phyloP scores from a whole-genome alignment of 495 filamentous ascomycete species.

The Sphaerosporella brunnea region DNA sequence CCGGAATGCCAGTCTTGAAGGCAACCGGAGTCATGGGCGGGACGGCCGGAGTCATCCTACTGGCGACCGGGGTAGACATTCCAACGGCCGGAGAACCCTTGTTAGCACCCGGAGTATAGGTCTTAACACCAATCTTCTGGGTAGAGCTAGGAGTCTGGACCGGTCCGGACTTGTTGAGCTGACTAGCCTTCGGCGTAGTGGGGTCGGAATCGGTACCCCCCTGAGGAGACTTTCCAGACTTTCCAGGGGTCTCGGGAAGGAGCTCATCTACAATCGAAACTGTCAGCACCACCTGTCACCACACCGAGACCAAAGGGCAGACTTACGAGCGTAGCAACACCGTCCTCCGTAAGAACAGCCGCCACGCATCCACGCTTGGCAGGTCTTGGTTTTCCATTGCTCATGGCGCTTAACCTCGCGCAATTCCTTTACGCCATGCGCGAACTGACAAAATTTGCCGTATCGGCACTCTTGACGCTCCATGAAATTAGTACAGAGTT shows the following conservation, averaged over 20 bases:
- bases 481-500: slow-evolving; percentile 24
- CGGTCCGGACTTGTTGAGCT: no score
- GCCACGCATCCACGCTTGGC: slow-evolving; percentile 22
- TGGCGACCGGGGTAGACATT: no score
- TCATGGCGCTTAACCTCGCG: slow-evolving; percentile 21
- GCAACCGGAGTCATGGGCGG: no score
- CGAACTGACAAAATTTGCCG: slow-evolving; percentile 23
- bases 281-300: not conserved
- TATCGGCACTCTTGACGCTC: slow-evolving; percentile 24
- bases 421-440: slow-evolving; percentile 21
- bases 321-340: slow-evolving; percentile 25
- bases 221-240: no score
- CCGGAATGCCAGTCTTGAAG: no score
- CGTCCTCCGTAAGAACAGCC: slow-evolving; percentile 24
- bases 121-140: no score
- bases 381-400: slow-evolving; percentile 26
- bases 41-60: no score
- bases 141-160: no score
- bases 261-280: not conserved
- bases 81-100: no score
- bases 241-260: not conserved
- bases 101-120: no score
- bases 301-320: not conserved
- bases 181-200: no score
- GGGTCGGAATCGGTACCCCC: no score